phyloP scores from a whole-genome alignment of 805 yeast species.

The Schizosaccharomyces cryophilus region DNA sequence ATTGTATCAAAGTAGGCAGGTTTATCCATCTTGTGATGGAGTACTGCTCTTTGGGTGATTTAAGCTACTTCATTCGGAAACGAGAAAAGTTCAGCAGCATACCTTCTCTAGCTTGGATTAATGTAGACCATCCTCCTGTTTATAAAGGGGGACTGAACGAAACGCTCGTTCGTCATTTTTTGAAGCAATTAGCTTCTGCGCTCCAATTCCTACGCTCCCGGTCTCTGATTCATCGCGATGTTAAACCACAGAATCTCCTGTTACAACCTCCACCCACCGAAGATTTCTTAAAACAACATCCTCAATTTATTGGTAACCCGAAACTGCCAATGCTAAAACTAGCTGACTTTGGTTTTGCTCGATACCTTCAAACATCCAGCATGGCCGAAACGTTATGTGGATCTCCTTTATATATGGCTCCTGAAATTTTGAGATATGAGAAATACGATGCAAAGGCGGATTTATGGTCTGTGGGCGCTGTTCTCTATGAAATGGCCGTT shows the following conservation, averaged over 20 bases:
- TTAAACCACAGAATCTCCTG: conserved; percentile 72
- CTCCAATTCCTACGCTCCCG: conserved; percentile 56
- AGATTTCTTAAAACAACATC: conserved; percentile 7
- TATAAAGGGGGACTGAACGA: conserved; percentile 55
- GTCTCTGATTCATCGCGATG: conserved; percentile 80
- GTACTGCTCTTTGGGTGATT: conserved; percentile 84
- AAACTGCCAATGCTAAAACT: conserved; percentile 69
- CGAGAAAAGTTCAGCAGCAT: conserved; percentile 50
- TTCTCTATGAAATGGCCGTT: conserved; percentile 77
- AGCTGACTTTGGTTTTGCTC: conserved; percentile 95
- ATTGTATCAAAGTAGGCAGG: conserved; percentile 45
- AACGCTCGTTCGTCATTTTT: conserved; percentile 53
- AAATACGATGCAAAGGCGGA: conserved; percentile 95
- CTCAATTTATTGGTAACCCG: background rate
- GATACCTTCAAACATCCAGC: conserved; percentile 76
- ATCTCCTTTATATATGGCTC: conserved; percentile 95
- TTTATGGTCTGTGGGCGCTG: conserved; percentile 95
- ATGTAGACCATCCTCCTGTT: conserved; percentile 67
- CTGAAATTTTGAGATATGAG: conserved; percentile 80
- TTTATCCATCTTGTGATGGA: conserved; percentile 88
- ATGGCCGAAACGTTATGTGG: conserved; percentile 96
- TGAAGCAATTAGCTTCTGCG: conserved; percentile 70
- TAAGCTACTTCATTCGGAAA: conserved; percentile 62
- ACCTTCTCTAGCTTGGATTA: conserved; percentile 52
- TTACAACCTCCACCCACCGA: conserved; percentile 59